Percentiles rank a stretch among this genome's conserved stretches.
Conservation (phyloP, 257 asterid species). For the Schizonepeta tenuifolia region DNA sequence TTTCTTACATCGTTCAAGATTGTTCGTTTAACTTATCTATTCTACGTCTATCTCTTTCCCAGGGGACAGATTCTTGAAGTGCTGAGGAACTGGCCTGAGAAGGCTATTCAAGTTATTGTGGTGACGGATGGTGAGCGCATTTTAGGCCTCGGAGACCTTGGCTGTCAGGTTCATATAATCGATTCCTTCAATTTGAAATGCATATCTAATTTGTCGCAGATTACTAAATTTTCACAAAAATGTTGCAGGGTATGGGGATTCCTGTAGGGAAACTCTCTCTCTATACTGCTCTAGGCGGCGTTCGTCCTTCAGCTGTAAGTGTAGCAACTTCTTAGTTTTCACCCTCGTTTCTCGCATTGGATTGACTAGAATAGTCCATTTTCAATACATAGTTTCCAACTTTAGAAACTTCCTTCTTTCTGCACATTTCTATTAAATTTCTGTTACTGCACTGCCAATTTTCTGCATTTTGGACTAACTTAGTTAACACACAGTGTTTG, state of each 20-base stretch:
- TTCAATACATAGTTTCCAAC: background rate
- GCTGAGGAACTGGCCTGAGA: slow-evolving; percentile 94
- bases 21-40: background rate
- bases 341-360: background rate
- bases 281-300: slow-evolving; percentile 95
- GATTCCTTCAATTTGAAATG: slow-evolving; percentile 7
- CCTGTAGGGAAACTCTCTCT: slow-evolving; percentile 96
- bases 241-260: slow-evolving; percentile 92
- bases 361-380: background rate
- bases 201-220: slow-evolving; percentile 8
- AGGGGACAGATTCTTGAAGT: slow-evolving; percentile 93
- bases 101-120: slow-evolving; percentile 86
- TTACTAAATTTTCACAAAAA: slow-evolving; percentile 8
- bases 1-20: background rate
- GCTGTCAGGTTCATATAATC: slow-evolving; percentile 73
- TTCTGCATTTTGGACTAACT: background rate
- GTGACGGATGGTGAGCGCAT: slow-evolving; percentile 98
- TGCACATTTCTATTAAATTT: background rate
- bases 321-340: slow-evolving; percentile 22
- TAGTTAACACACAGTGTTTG: slow-evolving; percentile 57
- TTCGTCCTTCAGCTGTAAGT: slow-evolving; percentile 93
- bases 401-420: background rate
- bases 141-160: slow-evolving; percentile 97
- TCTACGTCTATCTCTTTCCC: slow-evolving; percentile 11
- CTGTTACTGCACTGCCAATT: background rate